Base-by-base conservation (phyloP, 106 monocot species). In the Phalaenopsis equestris region DNA sequence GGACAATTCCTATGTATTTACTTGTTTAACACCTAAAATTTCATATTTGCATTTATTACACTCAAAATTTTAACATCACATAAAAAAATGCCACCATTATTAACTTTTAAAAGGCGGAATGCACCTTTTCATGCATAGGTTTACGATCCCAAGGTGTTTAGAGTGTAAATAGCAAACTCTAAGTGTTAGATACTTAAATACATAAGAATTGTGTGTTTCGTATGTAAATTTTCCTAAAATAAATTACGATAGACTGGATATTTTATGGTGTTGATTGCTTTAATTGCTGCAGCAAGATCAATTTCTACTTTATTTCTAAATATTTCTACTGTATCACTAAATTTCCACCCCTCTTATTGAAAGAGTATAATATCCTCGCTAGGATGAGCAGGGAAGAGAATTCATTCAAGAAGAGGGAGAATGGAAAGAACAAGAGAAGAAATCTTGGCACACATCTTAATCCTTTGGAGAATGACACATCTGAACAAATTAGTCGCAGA, bases 371-470 rank as follows among this genome's bases (percentile, higher is more conserved):
- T 2, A 52, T 67, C 17, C 48, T 57, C 23, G 56, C 30, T 1
- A 67, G 37, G 72, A 81, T 73, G 64, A 43, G 38, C 10, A 41
- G 77, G 52, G 81, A 76, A 48, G 79, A 84, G 39, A 79, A 82
- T 58, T 47, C 55, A 76, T 76, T n/a, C 10, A 78, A 42, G 65
- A 41, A 73, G 57, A 77, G 75, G 30, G 65, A 72, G 55, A 87
- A 55, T 72, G 83, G 73, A 17, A 79, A 42, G 48, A 82, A 86
- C 75, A 78, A 82, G 75, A 83, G 52, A 43, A 49, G 47, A 42
- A 85, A 80, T 36, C 43, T 65, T 30, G 78, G 64, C 6, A 87
- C 42, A 37, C 80, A 67, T 56, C 8, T 8, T 48, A 56, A 77
- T 72, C 46, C 30, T 17, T 42, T n/a, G 14, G 73, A 56, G 55